A percentile compares a stretch with the other conserved stretches of the same genome.
Conservation (phyloP, 306 rosid genomes). For the Quercus dentata region DNA sequence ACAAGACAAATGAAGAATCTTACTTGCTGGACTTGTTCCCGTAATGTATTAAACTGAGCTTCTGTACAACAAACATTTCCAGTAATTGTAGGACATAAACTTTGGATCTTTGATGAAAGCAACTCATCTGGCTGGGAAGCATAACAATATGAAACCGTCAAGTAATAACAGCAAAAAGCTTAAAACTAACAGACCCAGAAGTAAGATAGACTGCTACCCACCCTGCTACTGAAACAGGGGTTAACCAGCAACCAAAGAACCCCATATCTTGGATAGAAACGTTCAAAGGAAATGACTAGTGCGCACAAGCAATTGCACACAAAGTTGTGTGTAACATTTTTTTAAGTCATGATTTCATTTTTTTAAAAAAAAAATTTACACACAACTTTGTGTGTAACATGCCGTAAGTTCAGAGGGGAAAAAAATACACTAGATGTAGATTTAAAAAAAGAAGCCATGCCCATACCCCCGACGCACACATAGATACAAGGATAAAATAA, state of each 20-base stretch:
- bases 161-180: slow-evolving; percentile 15
- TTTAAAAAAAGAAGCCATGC: no score
- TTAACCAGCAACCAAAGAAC: neutral
- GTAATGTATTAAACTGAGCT: slow-evolving; percentile 82
- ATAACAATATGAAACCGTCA: slow-evolving; percentile 8
- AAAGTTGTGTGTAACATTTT: no score
- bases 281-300: no score
- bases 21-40: slow-evolving; percentile 87
- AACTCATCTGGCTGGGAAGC: slow-evolving; percentile 85
- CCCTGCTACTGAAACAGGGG: neutral
- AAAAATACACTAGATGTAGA: no score
- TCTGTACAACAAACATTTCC: slow-evolving; percentile 94
- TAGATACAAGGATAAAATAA: neutral
- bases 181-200: slow-evolving; percentile 12
- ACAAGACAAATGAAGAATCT: slow-evolving; percentile 6
- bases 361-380: no score
- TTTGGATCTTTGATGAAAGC: slow-evolving; percentile 92
- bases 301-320: no score
- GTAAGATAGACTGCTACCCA: neutral
- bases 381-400: no score
- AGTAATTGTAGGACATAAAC: slow-evolving; percentile 91
- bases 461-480: no score
- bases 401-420: no score
- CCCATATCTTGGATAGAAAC: neutral
- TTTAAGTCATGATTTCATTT: no score